Evolutionary conservation across 352 stramenopile genomes (phyloP).

Genomic region (Phytophthora megakarya): DNA sequence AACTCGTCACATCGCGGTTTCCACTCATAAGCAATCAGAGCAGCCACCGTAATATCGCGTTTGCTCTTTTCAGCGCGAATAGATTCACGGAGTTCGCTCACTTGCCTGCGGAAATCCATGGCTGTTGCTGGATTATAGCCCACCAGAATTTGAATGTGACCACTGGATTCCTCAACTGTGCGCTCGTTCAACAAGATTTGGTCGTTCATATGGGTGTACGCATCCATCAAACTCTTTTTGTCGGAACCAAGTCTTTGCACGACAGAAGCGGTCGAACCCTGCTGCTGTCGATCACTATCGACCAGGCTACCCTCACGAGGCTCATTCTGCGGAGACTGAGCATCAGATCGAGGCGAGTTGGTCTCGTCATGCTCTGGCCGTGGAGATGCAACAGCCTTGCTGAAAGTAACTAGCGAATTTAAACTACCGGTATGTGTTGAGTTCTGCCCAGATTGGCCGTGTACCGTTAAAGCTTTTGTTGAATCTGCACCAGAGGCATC

Average conservation of each 20-base stretch:
- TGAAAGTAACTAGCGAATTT: conserved; percentile 3
- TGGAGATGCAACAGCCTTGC: not conserved
- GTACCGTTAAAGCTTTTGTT: not conserved
- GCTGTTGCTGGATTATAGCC: conserved; percentile 34
- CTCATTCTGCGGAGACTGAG: not conserved
- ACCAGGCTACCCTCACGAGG: not conserved
- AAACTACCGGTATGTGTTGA: conserved; percentile 15
- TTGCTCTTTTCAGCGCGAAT: conserved; percentile 44
- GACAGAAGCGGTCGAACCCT: not conserved
- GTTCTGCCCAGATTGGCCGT: too few species aligned
- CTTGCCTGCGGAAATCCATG: conserved; percentile 41
- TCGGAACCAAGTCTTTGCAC: conserved; percentile 13
- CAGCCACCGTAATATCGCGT: conserved; percentile 48
- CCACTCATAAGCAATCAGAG: conserved; percentile 40
- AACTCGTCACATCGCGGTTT: conserved; percentile 20
- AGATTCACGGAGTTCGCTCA: conserved; percentile 39
- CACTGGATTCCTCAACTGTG: conserved; percentile 35
- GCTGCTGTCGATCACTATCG: conserved; percentile 11
- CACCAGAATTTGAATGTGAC: conserved; percentile 24
- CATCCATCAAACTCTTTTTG: conserved; percentile 25
- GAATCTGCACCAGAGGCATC: not conserved
- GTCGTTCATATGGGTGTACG: conserved; percentile 47
- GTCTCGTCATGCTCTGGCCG: not conserved
- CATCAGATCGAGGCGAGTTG: not conserved
- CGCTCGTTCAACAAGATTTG: conserved; percentile 51